These are phyloP conservation scores for Bipolaris cookei DNA, from an alignment of 2,329 filamentous ascomycete species.

Conservation along the genomic window DNA sequence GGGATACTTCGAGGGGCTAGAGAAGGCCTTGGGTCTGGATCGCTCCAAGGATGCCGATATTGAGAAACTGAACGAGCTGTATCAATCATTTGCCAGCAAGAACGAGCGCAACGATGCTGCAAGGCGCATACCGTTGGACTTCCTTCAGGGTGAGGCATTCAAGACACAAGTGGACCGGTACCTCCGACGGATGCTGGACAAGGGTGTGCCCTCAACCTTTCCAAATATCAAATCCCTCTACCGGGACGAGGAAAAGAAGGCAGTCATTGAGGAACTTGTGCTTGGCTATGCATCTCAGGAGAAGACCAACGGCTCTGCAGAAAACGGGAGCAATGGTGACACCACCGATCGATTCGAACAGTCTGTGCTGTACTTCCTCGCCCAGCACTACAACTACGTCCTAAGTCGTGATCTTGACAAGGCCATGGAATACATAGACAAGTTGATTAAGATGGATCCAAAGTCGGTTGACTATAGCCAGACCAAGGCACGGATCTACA, in stretches of 20 bases:
- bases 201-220: slow-evolving; percentile 94
- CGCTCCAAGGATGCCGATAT: slow-evolving; percentile 66
- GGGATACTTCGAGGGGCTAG: slow-evolving; percentile 80
- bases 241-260: slow-evolving; percentile 75
- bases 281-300: slow-evolving; percentile 75
- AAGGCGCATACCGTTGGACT: slow-evolving; percentile 85
- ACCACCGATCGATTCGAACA: slow-evolving; percentile 69
- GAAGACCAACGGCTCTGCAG: slow-evolving; percentile 57
- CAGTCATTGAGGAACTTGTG: slow-evolving; percentile 75
- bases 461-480: slow-evolving; percentile 90
- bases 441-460: slow-evolving; percentile 78
- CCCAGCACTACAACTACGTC: slow-evolving; percentile 95
- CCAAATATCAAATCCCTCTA: slow-evolving; percentile 96
- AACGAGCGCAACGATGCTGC: slow-evolving; percentile 84
- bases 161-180: slow-evolving; percentile 78
- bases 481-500: slow-evolving; percentile 93
- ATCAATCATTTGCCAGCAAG: slow-evolving; percentile 80
- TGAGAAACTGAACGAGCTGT: slow-evolving; percentile 77
- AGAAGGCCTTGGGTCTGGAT: slow-evolving; percentile 70
- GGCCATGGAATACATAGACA: slow-evolving; percentile 81
- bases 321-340: slow-evolving; percentile 59
- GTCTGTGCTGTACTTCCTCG: slow-evolving; percentile 88
- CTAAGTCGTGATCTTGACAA: slow-evolving; percentile 82
- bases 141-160: slow-evolving; percentile 82
- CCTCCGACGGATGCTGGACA: slow-evolving; percentile 82